phyloP scores from a whole-genome alignment of 495 filamentous ascomycete genomes.

The Podospora pseudoanserina region DNA sequence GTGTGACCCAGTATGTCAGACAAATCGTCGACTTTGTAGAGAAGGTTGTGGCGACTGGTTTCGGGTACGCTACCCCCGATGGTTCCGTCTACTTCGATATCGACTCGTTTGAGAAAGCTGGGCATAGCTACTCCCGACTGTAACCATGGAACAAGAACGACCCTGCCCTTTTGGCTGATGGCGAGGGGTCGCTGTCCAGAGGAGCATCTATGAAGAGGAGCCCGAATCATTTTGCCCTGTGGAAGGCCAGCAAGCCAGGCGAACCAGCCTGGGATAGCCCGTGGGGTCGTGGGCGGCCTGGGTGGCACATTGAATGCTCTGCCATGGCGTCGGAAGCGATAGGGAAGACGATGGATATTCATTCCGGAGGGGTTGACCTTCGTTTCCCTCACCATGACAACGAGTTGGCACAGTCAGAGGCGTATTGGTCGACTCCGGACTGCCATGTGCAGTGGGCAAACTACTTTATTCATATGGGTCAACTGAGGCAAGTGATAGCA shows the following conservation, averaged over 20 bases:
- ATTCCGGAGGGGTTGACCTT: slow-evolving; percentile 75
- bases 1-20: neutral
- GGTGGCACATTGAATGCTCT: slow-evolving; percentile 87
- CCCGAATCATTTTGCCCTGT: slow-evolving; percentile 68
- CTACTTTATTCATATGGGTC: slow-evolving; percentile 81
- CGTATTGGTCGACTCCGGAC: slow-evolving; percentile 50
- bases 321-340: slow-evolving; percentile 72
- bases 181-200: slow-evolving; percentile 64
- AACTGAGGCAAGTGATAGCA: slow-evolving; percentile 28
- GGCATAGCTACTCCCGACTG: slow-evolving; percentile 66
- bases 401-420: slow-evolving; percentile 75
- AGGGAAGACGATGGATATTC: slow-evolving; percentile 70
- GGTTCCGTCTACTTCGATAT: slow-evolving; percentile 47
- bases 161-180: slow-evolving; percentile 63
- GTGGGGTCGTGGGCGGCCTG: slow-evolving; percentile 72
- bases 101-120: slow-evolving; percentile 62
- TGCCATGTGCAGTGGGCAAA: slow-evolving; percentile 66
- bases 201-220: slow-evolving; percentile 42
- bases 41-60: neutral
- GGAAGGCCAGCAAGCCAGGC: slow-evolving; percentile 74
- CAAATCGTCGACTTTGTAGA: neutral
- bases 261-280: slow-evolving; percentile 71
- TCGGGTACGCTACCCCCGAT: neutral
- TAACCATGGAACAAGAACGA: slow-evolving; percentile 63
- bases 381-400: slow-evolving; percentile 81